A percentile compares a stretch with the other conserved stretches of the same genome.
These are phyloP conservation scores for Athelia sp. DNA, from an alignment of 1,284 basidiomycete species.

Conservation along the genomic window DNA sequence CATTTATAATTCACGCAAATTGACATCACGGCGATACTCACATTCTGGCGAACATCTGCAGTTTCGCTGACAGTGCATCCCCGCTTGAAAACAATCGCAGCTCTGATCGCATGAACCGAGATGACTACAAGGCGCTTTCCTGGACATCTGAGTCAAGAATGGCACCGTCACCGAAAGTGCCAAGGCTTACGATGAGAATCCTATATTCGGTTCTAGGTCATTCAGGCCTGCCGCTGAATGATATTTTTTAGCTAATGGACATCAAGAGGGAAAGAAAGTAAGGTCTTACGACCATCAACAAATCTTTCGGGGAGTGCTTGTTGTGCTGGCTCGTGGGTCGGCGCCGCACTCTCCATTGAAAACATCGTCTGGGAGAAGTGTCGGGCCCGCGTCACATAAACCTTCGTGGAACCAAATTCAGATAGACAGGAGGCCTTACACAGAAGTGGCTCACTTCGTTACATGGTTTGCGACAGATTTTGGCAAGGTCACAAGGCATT, in stretches of 20 bases:
- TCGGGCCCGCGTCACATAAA: not conserved
- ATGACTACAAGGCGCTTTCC: not conserved
- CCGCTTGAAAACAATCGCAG: not conserved
- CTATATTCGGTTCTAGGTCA: no score
- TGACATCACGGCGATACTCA: not conserved
- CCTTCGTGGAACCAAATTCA: no score
- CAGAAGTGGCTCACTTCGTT: not conserved
- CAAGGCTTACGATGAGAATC: not conserved
- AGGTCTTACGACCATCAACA: no score
- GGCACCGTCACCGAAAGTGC: no score
- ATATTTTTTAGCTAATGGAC: no score
- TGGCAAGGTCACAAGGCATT: conserved; percentile 1
- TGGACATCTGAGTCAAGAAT: not conserved
- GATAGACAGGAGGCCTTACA: no score
- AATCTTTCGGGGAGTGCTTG: no score
- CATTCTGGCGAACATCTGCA: not conserved
- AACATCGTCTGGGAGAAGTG: not conserved
- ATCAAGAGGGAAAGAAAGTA: no score
- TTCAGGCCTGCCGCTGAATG: no score
- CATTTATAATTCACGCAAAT: not conserved
- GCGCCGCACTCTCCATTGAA: no score
- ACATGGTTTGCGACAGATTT: conserved; percentile 1
- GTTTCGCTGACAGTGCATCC: not conserved
- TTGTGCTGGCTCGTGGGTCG: no score
- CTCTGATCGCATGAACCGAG: not conserved